phyloP scores from a whole-genome alignment of 2,329 filamentous ascomycete species.

The Annulohypoxylon truncatum region DNA sequence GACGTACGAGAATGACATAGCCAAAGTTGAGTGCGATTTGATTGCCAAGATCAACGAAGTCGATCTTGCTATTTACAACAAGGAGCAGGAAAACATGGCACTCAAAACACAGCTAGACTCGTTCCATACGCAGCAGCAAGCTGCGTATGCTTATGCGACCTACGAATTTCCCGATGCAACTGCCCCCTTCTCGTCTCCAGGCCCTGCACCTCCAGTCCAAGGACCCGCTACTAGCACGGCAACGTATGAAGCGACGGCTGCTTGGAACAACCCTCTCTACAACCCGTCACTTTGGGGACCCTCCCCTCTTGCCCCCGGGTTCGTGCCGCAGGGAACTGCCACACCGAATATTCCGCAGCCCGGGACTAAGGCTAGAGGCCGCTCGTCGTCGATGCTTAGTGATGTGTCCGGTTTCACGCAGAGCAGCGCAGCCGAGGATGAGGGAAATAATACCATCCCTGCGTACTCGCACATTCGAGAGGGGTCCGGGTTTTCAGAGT shows the following conservation, averaged over 20 bases:
- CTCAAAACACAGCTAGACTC: conserved; percentile 55
- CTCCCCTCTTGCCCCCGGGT: conserved; percentile 54
- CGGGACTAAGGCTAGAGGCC: conserved; percentile 60
- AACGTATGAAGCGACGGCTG: conserved; percentile 46
- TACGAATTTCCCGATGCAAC: conserved; percentile 46
- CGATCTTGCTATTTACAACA: conserved; percentile 52
- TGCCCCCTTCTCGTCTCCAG: conserved; percentile 41
- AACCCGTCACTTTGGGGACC: conserved; percentile 50
- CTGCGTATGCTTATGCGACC: conserved; percentile 49
- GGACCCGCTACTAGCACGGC: conserved; percentile 29
- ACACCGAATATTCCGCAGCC: conserved; percentile 49
- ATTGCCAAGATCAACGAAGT: conserved; percentile 54
- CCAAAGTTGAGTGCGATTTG: conserved; percentile 59
- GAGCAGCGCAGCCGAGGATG: conserved; percentile 66
- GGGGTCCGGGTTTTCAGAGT: conserved; percentile 40
- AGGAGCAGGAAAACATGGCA: conserved; percentile 55
- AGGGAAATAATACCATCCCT: conserved; percentile 42
- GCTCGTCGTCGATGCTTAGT: conserved; percentile 75
- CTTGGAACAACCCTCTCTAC: conserved; percentile 51
- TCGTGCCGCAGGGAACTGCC: conserved; percentile 50
- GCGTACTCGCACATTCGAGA: conserved; percentile 32
- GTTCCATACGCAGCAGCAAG: conserved; percentile 53
- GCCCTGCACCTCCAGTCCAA: conserved; percentile 39
- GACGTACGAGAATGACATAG: conserved; percentile 60
- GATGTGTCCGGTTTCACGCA: conserved; percentile 75